Percentiles rank a stretch among this genome's conserved stretches.
Conservation (phyloP, 805 yeast species). For the Lachancea dasiensis region DNA sequence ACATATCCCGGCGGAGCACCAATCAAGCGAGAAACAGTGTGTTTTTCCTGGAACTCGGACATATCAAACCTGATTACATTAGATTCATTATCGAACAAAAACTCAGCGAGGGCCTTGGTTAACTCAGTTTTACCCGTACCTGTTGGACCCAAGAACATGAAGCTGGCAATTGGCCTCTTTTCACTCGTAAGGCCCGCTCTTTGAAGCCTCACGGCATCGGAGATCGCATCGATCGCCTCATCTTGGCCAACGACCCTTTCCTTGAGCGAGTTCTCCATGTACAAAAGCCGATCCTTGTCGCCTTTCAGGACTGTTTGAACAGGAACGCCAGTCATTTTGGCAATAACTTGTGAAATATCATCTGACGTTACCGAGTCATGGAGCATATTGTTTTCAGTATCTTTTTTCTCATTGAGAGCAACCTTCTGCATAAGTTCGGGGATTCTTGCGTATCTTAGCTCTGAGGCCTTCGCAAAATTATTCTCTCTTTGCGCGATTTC, state of each 20-base stretch:
- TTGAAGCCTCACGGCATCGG: slow-evolving; percentile 93
- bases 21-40: slow-evolving; percentile 80
- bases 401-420: slow-evolving; percentile 38
- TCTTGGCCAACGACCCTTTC: slow-evolving; percentile 90
- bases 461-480: slow-evolving; percentile 83
- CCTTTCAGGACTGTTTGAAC: slow-evolving; percentile 87
- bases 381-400: slow-evolving; percentile 31
- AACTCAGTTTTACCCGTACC: slow-evolving; percentile 98
- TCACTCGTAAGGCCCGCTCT: slow-evolving; percentile 95
- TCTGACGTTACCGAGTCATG: slow-evolving; percentile 94
- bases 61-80: slow-evolving; percentile 90
- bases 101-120: slow-evolving; percentile 87
- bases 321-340: slow-evolving; percentile 95
- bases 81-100: slow-evolving; percentile 80
- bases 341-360: slow-evolving; percentile 87
- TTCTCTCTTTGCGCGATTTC: slow-evolving; percentile 81
- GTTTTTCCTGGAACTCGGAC: slow-evolving; percentile 97
- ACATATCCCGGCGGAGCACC: slow-evolving; percentile 99
- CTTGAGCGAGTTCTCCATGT: slow-evolving; percentile 76
- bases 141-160: slow-evolving; percentile 95
- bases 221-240: slow-evolving; percentile 81
- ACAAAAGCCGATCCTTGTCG: slow-evolving; percentile 82
- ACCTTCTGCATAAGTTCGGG: slow-evolving; percentile 70
- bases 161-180: slow-evolving; percentile 92
- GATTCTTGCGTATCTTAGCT: slow-evolving; percentile 77